These are phyloP conservation scores for Solanum chiquidenum DNA, from an alignment of 257 asterid species.

Conservation along the genomic window DNA sequence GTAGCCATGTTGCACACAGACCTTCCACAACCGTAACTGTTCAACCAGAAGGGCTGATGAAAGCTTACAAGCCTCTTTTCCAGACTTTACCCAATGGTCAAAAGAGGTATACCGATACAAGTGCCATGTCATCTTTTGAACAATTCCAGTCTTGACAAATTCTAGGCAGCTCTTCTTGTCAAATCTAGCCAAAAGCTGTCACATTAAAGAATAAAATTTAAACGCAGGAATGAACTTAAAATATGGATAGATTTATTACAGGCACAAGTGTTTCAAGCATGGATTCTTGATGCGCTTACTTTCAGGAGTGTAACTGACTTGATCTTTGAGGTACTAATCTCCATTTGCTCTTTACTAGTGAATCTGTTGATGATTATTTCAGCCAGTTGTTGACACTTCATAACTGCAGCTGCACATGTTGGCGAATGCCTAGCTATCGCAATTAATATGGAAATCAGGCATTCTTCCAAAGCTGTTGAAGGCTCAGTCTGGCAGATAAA, in stretches of 20 bases:
- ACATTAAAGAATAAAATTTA: constrained; percentile 1
- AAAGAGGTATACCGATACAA: constrained; percentile 55
- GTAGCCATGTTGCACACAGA: constrained; percentile 55
- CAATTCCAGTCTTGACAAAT: constrained; percentile 47
- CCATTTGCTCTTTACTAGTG: constrained; percentile 38
- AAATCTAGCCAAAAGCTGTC: constrained; percentile 66
- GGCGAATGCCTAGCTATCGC: constrained; percentile 94
- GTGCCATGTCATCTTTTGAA: constrained; percentile 77
- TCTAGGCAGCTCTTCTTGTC: constrained; percentile 51
- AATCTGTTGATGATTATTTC: constrained; percentile 66
- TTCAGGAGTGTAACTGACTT: constrained; percentile 65
- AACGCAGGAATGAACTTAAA: not conserved
- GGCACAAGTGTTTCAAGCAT: not conserved
- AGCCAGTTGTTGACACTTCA: constrained; percentile 60
- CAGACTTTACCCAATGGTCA: constrained; percentile 61
- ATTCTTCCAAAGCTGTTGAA: constrained; percentile 57
- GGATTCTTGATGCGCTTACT: constrained; percentile 32
- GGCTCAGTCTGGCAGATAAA: constrained; percentile 53
- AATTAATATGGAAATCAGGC: constrained; percentile 64
- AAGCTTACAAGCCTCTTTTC: constrained; percentile 61
- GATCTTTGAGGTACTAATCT: constrained; percentile 54
- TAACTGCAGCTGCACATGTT: constrained; percentile 66
- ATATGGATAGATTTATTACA: not conserved
- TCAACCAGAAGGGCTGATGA: constrained; percentile 75
- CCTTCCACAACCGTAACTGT: constrained; percentile 81